phyloP scores from a whole-genome alignment of 2,329 filamentous ascomycete species.

The Aspergillus uvarum region DNA sequence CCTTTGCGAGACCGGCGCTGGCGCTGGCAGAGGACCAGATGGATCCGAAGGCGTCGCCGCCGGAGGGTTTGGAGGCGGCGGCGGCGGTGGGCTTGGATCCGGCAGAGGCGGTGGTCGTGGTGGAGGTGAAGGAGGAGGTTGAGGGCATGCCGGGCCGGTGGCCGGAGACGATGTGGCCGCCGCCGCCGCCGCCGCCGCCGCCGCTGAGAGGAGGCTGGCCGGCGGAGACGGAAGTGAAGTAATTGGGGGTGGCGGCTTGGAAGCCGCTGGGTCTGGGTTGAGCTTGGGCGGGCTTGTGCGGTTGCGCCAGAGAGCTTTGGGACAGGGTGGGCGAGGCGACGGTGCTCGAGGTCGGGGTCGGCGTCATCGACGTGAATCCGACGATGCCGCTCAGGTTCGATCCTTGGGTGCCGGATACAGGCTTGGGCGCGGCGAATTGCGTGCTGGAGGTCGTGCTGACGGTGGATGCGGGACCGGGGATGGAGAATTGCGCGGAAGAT shows the following conservation, averaged over 20 bases:
- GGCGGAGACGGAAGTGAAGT: conserved; percentile 77
- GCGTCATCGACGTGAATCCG: conserved; percentile 77
- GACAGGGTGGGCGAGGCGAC: conserved; percentile 60
- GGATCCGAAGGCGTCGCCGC: conserved; percentile 84
- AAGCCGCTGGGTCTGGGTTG: conserved; percentile 62
- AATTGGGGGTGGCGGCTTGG: conserved; percentile 82
- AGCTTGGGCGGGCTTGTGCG: conserved; percentile 38
- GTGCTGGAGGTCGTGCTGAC: conserved; percentile 53
- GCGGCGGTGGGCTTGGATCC: conserved; percentile 52
- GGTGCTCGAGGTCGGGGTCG: conserved; percentile 57
- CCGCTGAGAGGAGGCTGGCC: conserved; percentile 24
- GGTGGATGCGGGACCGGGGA: conserved; percentile 49
- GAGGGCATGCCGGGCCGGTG: conserved; percentile 36
- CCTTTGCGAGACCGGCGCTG: conserved; percentile 73
- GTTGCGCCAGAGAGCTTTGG: conserved; percentile 40
- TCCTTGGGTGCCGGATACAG: conserved; percentile 78
- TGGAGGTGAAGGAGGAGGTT: conserved; percentile 39
- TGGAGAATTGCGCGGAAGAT: conserved; percentile 39
- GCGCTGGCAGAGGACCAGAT: conserved; percentile 72
- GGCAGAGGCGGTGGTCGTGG: conserved; percentile 39
- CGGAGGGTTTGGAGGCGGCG: conserved; percentile 49
- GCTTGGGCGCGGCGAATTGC: conserved; percentile 78
- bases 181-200: conserved; percentile 31
- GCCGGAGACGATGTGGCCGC: conserved; percentile 28
- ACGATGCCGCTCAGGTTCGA: conserved; percentile 78